A percentile compares a stretch with the other conserved stretches of the same genome.
Conservation (phyloP, 108 stramenopile species). For the Nitzschia sp. region DNA sequence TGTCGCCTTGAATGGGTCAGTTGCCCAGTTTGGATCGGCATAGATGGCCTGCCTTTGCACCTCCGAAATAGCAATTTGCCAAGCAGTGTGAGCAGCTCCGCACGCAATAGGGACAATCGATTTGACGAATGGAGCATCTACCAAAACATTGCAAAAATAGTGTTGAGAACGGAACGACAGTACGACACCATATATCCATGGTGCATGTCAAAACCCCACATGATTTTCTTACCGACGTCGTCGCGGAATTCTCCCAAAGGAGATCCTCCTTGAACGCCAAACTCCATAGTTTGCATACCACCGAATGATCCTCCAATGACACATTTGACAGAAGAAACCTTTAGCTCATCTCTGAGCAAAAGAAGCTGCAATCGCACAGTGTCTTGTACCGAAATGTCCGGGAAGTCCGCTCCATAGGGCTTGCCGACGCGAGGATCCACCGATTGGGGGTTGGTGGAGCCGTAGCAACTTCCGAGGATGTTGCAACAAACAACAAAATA, state of each 20-base stretch:
- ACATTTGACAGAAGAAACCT: conserved; percentile 68
- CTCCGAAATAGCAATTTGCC: conserved; percentile 94
- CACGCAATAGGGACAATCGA: conserved; percentile 87
- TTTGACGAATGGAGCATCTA: conserved; percentile 66
- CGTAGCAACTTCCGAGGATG: conserved; percentile 89
- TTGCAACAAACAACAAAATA: conserved; percentile 91
- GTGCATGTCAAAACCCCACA: too few species aligned
- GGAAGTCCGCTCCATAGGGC: conserved; percentile 80
- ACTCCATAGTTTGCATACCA: conserved; percentile 95
- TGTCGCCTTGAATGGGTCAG: conserved; percentile 62
- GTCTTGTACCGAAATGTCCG: conserved; percentile 86
- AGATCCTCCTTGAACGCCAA: conserved; percentile 79
- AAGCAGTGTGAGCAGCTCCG: conserved; percentile 87
- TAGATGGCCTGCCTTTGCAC: conserved; percentile 92
- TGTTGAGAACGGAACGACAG: too few species aligned
- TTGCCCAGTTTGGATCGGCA: conserved; percentile 86
- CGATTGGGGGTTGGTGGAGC: conserved; percentile 72
- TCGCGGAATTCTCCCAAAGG: conserved; percentile 33
- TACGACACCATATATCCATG: too few species aligned
- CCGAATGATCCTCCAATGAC: conserved; percentile 95
- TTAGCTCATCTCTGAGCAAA: conserved; percentile 72
- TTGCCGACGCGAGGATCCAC: conserved; percentile 49
- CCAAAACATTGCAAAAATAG: neutral
- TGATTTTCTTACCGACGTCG: conserved; percentile 31
- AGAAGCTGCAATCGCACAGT: conserved; percentile 80